Evolutionary conservation across 1,139 yeast species (phyloP), one percentile per base, ranked within the genome.

Genomic region (Sugiyamaella neomexicana): DNA sequence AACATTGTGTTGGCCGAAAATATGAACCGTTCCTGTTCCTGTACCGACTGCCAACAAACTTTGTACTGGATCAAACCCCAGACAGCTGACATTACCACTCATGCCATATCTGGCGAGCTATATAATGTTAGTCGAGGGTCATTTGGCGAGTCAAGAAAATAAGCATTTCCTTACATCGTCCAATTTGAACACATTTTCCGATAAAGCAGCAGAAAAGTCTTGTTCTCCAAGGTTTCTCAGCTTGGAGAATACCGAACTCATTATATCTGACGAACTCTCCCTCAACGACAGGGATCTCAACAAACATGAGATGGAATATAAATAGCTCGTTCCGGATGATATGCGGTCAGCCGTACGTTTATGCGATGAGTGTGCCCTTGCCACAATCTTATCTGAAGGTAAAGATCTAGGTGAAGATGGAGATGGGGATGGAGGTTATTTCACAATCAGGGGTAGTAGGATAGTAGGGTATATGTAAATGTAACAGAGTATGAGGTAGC

Each of bases 41-140:
- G 97, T 89, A 2, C 95, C 85, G 0, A 89, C 74, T 0, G 97
- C 98, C 61, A 90, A 70, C 43, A 93, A 76, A 49, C 95, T 83
- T 67, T 93, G 99, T 0, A 89, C 85, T 1, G 96, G 96, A 68
- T 93, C 98, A 69, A 78, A 88, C 0, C 95, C 95, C 43, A 84
- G 71, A 0, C 88, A 82, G 25, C 81, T 72, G 2, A 88, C 80
- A 15, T 70, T 74, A 2, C 89, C 89, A 20, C 75, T 69, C 44
- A 85, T 64, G 2, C 91, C 91, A 64, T 79, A 82, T 29, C 77
- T 68, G 34, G 76, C 77, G 49, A 79, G 64, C 70, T 77, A 39
- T 12, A 9, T 15, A 5, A 13, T 31, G 51, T 47, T 47, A 47
- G 51, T 25, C 25, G 25, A 20, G 5, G 3, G 25, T 3, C 25